A percentile compares a stretch with the other conserved stretches of the same genome.
phyloP scores from a whole-genome alignment of 371 early-diverging fungal species.

The Chytridium lagenaria region DNA sequence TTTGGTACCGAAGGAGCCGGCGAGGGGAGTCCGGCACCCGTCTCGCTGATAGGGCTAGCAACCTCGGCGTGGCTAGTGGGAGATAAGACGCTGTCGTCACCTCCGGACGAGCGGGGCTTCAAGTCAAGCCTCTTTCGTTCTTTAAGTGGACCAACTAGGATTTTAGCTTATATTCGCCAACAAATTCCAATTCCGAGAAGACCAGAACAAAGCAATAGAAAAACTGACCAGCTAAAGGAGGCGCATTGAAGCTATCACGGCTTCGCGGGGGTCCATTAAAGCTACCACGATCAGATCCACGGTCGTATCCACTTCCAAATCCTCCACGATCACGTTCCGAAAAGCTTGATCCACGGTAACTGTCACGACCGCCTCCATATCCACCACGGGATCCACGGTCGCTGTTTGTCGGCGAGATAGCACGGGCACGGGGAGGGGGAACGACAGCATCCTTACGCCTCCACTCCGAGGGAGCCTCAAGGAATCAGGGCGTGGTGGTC shows the following conservation, averaged over 20 bases:
- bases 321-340: slow-evolving; percentile 39
- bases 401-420: slow-evolving; percentile 11
- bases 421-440: neutral
- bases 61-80: slow-evolving; percentile 3
- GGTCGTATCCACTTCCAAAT: slow-evolving; percentile 36
- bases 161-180: slow-evolving; percentile 49
- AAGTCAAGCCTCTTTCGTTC: slow-evolving; percentile 65
- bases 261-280: slow-evolving; percentile 31
- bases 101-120: slow-evolving; percentile 63
- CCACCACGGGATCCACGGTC: slow-evolving; percentile 22
- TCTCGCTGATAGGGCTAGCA: slow-evolving; percentile 8
- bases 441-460: neutral
- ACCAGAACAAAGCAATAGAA: neutral
- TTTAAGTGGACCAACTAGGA: slow-evolving; percentile 1
- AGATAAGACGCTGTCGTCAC: slow-evolving; percentile 3
- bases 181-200: slow-evolving; percentile 32
- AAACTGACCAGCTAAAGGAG: neutral
- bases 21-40: slow-evolving; percentile 17
- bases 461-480: slow-evolving; percentile 12
- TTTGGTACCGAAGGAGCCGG: slow-evolving; percentile 47
- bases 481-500: neutral
- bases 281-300: slow-evolving; percentile 41
- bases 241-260: neutral
- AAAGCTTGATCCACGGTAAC: slow-evolving; percentile 17
- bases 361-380: slow-evolving; percentile 20